Evolutionary conservation across 2,329 filamentous ascomycete species (phyloP).

Genomic region (Grosmannia huntii): DNA sequence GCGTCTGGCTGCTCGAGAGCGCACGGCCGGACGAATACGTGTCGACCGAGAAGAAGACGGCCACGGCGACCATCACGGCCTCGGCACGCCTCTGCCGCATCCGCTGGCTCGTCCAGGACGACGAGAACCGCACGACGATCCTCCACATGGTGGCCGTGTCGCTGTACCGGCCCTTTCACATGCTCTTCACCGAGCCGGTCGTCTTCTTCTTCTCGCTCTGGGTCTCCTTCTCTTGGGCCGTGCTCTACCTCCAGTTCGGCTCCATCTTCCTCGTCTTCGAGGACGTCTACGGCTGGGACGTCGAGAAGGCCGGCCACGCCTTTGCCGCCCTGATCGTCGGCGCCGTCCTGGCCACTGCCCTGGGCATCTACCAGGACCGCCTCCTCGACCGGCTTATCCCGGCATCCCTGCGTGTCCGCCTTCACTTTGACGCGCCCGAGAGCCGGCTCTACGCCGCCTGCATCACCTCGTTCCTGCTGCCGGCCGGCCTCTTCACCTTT

Average conservation of each 20-base stretch:
- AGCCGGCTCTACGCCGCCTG: constrained; percentile 74
- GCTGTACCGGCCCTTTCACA: constrained; percentile 63
- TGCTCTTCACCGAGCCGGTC: constrained; percentile 63
- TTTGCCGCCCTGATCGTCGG: constrained; percentile 64
- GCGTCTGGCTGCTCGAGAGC: constrained; percentile 25
- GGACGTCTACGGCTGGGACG: constrained; percentile 52
- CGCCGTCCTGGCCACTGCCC: constrained; percentile 48
- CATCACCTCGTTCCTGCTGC: constrained; percentile 60
- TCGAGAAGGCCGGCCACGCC: constrained; percentile 55
- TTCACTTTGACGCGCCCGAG: constrained; percentile 51
- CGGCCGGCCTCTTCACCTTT: constrained; percentile 70
- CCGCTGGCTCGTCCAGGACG: constrained; percentile 67
- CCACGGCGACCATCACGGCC: neutral
- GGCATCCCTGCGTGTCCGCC: constrained; percentile 29
- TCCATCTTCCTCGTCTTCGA: constrained; percentile 69
- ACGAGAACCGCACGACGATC: constrained; percentile 62
- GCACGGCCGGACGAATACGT: constrained; percentile 10
- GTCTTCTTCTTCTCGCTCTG: constrained; percentile 83
- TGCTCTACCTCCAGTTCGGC: constrained; percentile 74
- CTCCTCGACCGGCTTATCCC: constrained; percentile 33
- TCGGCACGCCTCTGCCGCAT: constrained; percentile 37
- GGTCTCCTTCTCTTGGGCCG: constrained; percentile 81
- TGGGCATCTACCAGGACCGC: constrained; percentile 63
- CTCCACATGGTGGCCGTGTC: constrained; percentile 60
- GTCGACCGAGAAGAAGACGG: constrained; percentile 4